Conservation (phyloP, 1,139 yeast species). For the Saccharomycopsis hybrid region DNA sequence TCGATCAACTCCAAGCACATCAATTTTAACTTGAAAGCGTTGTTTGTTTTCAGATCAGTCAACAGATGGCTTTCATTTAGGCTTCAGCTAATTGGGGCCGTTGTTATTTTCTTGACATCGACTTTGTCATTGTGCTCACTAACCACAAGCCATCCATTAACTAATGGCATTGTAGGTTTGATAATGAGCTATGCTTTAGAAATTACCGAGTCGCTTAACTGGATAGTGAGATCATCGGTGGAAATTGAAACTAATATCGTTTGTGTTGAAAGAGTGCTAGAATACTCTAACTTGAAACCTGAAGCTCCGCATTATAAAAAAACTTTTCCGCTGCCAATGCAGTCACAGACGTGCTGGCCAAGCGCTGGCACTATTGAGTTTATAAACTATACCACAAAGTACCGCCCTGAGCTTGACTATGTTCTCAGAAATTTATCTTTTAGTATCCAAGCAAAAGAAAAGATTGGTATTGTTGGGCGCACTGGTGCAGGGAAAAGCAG, state of each 20-base stretch:
- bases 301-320: slow-evolving; percentile 37
- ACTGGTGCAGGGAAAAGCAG: slow-evolving; percentile 86
- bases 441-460: slow-evolving; percentile 52
- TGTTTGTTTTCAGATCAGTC: slow-evolving; percentile 48
- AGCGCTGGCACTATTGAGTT: slow-evolving; percentile 47
- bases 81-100: slow-evolving; percentile 61
- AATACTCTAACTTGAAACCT: slow-evolving; percentile 52
- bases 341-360: slow-evolving; percentile 26
- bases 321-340: slow-evolving; percentile 26
- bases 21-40: slow-evolving; percentile 56
- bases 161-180: slow-evolving; percentile 68
- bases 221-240: slow-evolving; percentile 61
- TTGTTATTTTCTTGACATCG: slow-evolving; percentile 56
- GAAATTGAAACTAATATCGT: slow-evolving; percentile 72
- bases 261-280: slow-evolving; percentile 72
- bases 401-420: slow-evolving; percentile 52
- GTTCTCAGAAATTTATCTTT: slow-evolving; percentile 51
- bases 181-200: slow-evolving; percentile 67
- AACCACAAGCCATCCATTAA: slow-evolving; percentile 41
- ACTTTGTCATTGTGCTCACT: slow-evolving; percentile 47
- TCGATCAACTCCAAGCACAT: slow-evolving; percentile 51
- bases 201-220: slow-evolving; percentile 53
- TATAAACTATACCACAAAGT: slow-evolving; percentile 55
- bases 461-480: slow-evolving; percentile 77
- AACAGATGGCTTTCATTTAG: slow-evolving; percentile 72